Conservation (phyloP, 192 early-diverging fungal species). For the Physocladia obscura region DNA sequence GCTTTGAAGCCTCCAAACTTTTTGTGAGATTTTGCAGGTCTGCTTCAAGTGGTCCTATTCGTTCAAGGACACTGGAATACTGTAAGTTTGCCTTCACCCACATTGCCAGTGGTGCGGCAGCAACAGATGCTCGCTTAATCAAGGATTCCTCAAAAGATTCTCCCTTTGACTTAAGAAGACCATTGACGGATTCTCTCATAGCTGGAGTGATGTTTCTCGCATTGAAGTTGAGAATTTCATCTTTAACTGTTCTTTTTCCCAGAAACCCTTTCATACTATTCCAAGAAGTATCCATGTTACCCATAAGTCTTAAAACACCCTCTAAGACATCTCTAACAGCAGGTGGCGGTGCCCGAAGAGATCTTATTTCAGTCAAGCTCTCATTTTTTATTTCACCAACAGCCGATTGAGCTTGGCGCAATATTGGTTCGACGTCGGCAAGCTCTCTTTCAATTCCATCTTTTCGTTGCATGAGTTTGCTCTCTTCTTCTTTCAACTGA, state of each 20-base stretch:
- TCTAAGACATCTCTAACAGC: slow-evolving; percentile 65
- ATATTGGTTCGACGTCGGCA: slow-evolving; percentile 56
- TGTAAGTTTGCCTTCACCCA: slow-evolving; percentile 68
- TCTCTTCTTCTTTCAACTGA: slow-evolving; percentile 55
- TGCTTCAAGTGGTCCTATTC: slow-evolving; percentile 52
- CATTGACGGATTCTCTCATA: slow-evolving; percentile 50
- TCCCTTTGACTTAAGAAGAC: slow-evolving; percentile 51
- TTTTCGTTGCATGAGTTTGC: slow-evolving; percentile 46
- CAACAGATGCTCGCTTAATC: slow-evolving; percentile 54
- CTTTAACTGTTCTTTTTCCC: slow-evolving; percentile 62
- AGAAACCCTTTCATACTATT: slow-evolving; percentile 69
- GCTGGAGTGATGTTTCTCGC: slow-evolving; percentile 48
- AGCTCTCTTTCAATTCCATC: slow-evolving; percentile 57
- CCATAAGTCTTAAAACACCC: slow-evolving; percentile 60
- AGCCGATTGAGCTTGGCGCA: slow-evolving; percentile 50
- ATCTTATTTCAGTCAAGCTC: slow-evolving; percentile 59
- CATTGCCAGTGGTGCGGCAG: slow-evolving; percentile 58
- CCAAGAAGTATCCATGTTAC: slow-evolving; percentile 66
- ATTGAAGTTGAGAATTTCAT: slow-evolving; percentile 67
- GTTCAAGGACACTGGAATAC: slow-evolving; percentile 56
- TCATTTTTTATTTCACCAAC: slow-evolving; percentile 63
- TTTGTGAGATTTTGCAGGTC: slow-evolving; percentile 47
- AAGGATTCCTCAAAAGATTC: slow-evolving; percentile 61
- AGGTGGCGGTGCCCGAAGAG: slow-evolving; percentile 60
- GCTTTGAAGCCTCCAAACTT: slow-evolving; percentile 47